Evolutionary conservation across 1,139 yeast species (phyloP), one percentile per base, ranked within the genome.

Genomic region (Suhomyces guaymorum): DNA sequence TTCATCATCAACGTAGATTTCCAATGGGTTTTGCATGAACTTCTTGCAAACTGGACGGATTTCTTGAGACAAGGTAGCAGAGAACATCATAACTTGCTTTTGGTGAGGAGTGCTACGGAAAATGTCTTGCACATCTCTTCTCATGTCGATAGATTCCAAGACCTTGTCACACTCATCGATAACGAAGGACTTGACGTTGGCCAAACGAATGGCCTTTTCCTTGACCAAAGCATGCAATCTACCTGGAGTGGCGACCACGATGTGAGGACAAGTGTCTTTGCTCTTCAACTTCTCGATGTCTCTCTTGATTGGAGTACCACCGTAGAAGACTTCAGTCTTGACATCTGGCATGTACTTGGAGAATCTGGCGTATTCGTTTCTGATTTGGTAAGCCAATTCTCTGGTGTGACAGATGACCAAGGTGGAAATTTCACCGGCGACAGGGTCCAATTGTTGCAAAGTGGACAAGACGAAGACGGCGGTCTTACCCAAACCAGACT

Each of bases 121-220:
- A 49, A 92, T 87, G 62, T 90, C 97, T 73, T 92, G 98, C 40
- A 92, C 97, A 59, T 92, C 98, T 65, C 96, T 84, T 75, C 98
- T 85, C 98, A 92, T 92, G 57, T 85, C 95, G 55, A 86, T 65
- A 41, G 80, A 75, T 69, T 92, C 98, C 62, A 92, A 78, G 42
- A 92, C 97, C 72, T 89, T 89, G 74, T 92, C 98, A 81, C 97
- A 92, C 73, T 92, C 98, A 64, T 92, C 98, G 58, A 92, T 82
- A 44, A 92, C 97, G 58, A 92, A 92, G 47, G 92, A 86, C 75
- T 90, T 92, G 59, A 92, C 87, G 61, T 87, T 86, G 67, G 82
- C 82, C 53, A 92, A 78, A 57, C 96, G 84, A 47, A 92, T 76
- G 44, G 82, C 76, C 71, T 90, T 90, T 58, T 92, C 97, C 59